Base-by-base conservation (phyloP, 495 filamentous ascomycete genomes). In the Platismatia glauca region DNA sequence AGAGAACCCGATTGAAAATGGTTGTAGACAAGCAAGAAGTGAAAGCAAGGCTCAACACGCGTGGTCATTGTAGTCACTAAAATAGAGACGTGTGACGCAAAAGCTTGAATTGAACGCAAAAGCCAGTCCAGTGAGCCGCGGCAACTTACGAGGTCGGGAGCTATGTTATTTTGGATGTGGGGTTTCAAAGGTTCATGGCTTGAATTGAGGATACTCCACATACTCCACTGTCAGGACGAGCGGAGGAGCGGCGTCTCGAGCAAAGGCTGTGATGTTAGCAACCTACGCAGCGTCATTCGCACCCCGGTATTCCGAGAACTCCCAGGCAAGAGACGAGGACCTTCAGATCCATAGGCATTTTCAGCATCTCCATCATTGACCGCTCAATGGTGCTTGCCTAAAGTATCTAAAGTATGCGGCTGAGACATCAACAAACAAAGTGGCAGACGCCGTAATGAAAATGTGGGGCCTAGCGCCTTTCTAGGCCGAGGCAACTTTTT, bases 381-480 rank as follows among this genome's bases (percentile, higher is more conserved):
- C 18, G 12, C 48, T 31, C 15, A 4, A 52, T 52, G 48, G 18
- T 52, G 48, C 27, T 18, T 52, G 48, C 44, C 22, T 48, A 12
- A 48, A 4, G n/a, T n/a, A n/a, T n/a, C n/a, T n/a, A n/a, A n/a
- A n/a, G n/a, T n/a, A n/a, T n/a, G n/a, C n/a, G 44, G 18, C 20
- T 48, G n/a, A 27, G 11, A 48, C n/a, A 27, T 48, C 41, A 43
- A 43, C 20, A 43, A 43, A 43, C 20, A 43, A 20, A 43, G 41
- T 20, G 20, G 39, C 37, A 43, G 7, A 43, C 4, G 7, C 6
- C 6, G 9, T 1, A 20, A 11, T 24, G 43, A 46, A 1, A 24
- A 50, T 58, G 61, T 63, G 55, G 61, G 61, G 55, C 35, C 53
- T 63, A 58, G 61, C 61, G 61, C 33, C 53, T 20, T 57, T 63